Conservation (phyloP, 495 filamentous ascomycete species). For the Penicillium daleae region DNA sequence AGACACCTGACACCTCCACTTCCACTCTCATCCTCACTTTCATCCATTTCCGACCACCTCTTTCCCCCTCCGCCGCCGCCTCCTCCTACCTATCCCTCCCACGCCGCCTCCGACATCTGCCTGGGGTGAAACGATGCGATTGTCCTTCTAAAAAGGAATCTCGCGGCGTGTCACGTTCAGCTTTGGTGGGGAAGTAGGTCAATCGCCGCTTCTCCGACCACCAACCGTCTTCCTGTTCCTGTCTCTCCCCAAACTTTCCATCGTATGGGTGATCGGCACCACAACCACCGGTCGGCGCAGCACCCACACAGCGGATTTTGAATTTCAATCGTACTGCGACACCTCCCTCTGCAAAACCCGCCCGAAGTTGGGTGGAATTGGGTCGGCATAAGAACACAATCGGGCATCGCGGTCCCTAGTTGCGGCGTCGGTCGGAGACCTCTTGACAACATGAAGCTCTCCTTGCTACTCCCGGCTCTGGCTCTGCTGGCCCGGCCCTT, state of each 20-base stretch:
- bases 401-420: not conserved
- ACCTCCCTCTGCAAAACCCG: not conserved
- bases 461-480: conserved; percentile 16
- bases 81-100: not conserved
- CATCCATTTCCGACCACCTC: not conserved
- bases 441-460: conserved; percentile 22
- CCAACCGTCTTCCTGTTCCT: not conserved
- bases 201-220: conserved; percentile 9
- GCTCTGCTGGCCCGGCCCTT: conserved; percentile 25
- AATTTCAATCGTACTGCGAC: conserved; percentile 9
- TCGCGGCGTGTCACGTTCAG: conserved; percentile 7
- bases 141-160: conserved; percentile 13
- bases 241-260: not conserved
- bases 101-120: not conserved
- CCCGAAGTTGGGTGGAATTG: conserved; percentile 4
- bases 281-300: conserved; percentile 26
- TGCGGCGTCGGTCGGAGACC: not conserved
- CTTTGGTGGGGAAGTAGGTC: conserved; percentile 21
- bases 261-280: conserved; percentile 23
- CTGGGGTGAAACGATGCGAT: conserved; percentile 21
- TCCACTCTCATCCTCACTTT: conserved; percentile 1
- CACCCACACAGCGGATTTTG: conserved; percentile 7
- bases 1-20: not conserved
- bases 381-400: not conserved
- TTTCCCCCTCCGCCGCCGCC: conserved; percentile 1